Conservation (phyloP, 1,284 basidiomycete genomes). For the Cutaneotrichosporon spelunceum region DNA sequence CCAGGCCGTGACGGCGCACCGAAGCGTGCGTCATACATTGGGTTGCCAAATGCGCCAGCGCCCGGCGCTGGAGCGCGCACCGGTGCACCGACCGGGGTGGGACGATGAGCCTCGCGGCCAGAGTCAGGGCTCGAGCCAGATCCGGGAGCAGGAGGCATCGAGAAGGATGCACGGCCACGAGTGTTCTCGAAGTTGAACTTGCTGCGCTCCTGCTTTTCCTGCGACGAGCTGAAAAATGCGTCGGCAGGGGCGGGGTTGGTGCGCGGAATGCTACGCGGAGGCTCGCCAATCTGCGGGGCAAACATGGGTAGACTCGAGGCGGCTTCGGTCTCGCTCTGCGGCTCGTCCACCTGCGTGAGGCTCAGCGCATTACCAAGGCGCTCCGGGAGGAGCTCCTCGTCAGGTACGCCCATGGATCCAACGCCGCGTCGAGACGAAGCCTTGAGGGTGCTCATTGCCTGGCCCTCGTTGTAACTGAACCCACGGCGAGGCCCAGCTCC, state of each 20-base stretch:
- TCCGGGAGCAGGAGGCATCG: neutral
- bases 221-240: slow-evolving; percentile 22
- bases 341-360: slow-evolving; percentile 55
- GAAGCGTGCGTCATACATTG: slow-evolving; percentile 13
- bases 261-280: slow-evolving; percentile 15
- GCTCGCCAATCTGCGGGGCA: slow-evolving; percentile 15
- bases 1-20: slow-evolving; percentile 10
- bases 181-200: slow-evolving; percentile 16
- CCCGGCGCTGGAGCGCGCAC: slow-evolving; percentile 10
- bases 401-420: slow-evolving; percentile 57
- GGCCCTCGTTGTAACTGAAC: slow-evolving; percentile 51
- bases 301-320: slow-evolving; percentile 23
- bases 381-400: slow-evolving; percentile 70
- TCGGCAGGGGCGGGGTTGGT: slow-evolving; percentile 15
- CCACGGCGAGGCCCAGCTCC: slow-evolving; percentile 44
- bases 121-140: slow-evolving; percentile 12
- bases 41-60: slow-evolving; percentile 11
- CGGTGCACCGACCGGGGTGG: slow-evolving; percentile 24
- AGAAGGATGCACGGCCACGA: slow-evolving; percentile 5
- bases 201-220: slow-evolving; percentile 18
- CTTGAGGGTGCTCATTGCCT: slow-evolving; percentile 66
- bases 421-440: slow-evolving; percentile 32
- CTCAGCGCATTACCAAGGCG: slow-evolving; percentile 63
- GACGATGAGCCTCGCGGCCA: slow-evolving; percentile 12
- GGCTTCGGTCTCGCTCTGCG: slow-evolving; percentile 28